These are phyloP conservation scores for Hyphodiscus hymeniophilus DNA, from an alignment of 495 filamentous ascomycete genomes.

Conservation along the genomic window DNA sequence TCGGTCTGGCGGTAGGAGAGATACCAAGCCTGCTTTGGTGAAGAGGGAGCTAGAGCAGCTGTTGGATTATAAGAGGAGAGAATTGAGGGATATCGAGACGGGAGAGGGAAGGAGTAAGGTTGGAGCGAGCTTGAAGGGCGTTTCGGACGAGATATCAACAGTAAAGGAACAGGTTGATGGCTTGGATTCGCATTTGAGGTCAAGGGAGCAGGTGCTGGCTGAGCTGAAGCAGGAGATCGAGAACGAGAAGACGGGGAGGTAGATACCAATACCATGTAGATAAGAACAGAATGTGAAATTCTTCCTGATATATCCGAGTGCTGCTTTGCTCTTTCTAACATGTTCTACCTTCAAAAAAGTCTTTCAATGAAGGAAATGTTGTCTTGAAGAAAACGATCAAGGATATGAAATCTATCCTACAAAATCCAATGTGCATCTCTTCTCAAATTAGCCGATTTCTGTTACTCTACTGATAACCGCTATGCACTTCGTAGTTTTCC, in stretches of 20 bases:
- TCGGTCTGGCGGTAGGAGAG: conserved; percentile 42
- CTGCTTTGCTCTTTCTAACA: background rate
- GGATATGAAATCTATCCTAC: no score
- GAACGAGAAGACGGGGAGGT: conserved; percentile 46
- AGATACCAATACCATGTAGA: conserved; percentile 3
- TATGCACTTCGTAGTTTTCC: no score
- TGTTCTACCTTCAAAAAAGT: no score
- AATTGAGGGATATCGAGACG: conserved; percentile 64
- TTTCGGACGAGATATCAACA: conserved; percentile 61
- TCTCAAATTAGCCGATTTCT: no score
- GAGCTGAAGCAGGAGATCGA: conserved; percentile 53
- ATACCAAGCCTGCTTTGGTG: conserved; percentile 71
- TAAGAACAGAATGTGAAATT: background rate
- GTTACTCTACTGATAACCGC: no score
- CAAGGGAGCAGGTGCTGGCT: conserved; percentile 48
- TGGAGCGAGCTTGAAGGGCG: conserved; percentile 51
- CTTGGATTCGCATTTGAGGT: conserved; percentile 55
- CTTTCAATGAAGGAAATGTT: no score
- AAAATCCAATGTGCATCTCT: no score
- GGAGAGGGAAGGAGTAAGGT: conserved; percentile 57
- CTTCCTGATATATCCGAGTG: background rate
- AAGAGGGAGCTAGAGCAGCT: conserved; percentile 91
- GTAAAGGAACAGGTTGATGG: conserved; percentile 70
- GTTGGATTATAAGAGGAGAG: conserved; percentile 67
- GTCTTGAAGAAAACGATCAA: no score